A percentile compares a stretch with the other conserved stretches of the same genome.
phyloP scores from a whole-genome alignment of 106 monocot genomes.

The Iris macrosiphon region DNA sequence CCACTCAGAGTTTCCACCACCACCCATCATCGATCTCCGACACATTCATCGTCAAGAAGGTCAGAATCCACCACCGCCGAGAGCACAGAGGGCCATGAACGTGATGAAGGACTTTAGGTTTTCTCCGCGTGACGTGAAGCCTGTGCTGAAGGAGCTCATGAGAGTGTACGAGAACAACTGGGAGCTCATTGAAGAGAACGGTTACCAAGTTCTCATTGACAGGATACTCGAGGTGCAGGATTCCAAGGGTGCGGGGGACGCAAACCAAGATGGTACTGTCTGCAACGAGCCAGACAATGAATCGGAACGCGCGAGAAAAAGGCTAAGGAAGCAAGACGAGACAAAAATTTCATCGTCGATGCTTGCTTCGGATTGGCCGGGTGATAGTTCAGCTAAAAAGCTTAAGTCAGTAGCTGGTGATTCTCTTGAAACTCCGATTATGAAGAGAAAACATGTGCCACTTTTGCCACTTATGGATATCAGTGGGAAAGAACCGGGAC shows the following conservation, averaged over 20 bases:
- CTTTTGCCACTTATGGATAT: background rate
- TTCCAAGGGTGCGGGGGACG: background rate
- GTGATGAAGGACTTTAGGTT: slow-evolving; percentile 52
- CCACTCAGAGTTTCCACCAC: too few relatives aligned
- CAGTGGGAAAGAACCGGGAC: too few relatives aligned
- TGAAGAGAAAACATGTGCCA: background rate
- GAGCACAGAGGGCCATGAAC: slow-evolving; percentile 25
- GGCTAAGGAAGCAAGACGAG: slow-evolving; percentile 5
- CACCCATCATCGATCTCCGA: too few relatives aligned
- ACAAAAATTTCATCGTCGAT: background rate
- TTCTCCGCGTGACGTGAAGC: slow-evolving; percentile 13
- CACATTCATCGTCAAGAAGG: too few relatives aligned
- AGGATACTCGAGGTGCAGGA: slow-evolving; percentile 42
- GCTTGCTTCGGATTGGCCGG: background rate
- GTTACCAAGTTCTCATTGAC: slow-evolving; percentile 49
- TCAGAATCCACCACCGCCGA: slow-evolving; percentile 12
- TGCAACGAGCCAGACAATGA: background rate
- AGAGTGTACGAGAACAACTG: slow-evolving; percentile 44
- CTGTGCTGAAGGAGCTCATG: slow-evolving; percentile 44
- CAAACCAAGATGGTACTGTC: background rate
- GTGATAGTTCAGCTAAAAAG: background rate
- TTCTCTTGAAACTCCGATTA: background rate
- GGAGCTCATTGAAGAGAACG: slow-evolving; percentile 58
- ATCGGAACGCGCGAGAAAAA: slow-evolving; percentile 6
- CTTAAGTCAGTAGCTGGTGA: slow-evolving; percentile 2